Evolutionary conservation across 2,329 filamentous ascomycete genomes (phyloP).

Genomic region (Clonostachys rosea): DNA sequence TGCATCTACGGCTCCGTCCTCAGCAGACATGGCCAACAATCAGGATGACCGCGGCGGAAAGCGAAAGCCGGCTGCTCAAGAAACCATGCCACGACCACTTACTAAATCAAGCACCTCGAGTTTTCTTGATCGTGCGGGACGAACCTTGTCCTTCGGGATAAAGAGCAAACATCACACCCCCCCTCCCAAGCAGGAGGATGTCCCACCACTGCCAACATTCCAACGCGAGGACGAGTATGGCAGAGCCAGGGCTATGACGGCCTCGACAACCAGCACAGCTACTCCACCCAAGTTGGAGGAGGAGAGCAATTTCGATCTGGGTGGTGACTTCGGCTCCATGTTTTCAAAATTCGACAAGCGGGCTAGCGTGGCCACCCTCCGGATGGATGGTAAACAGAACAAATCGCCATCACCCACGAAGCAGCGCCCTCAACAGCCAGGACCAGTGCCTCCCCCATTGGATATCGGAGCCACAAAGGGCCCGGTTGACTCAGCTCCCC

Average conservation of each 20-base stretch:
- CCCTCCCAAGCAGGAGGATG: slow-evolving; percentile 18
- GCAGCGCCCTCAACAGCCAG: slow-evolving; percentile 33
- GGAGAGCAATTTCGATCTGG: slow-evolving; percentile 42
- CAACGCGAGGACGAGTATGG: slow-evolving; percentile 21
- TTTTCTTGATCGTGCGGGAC: slow-evolving; percentile 50
- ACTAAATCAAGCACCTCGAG: slow-evolving; percentile 44
- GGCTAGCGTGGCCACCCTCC: slow-evolving; percentile 42
- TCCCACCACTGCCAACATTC: slow-evolving; percentile 30
- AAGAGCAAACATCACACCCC: slow-evolving; percentile 41
- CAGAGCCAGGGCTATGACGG: slow-evolving; percentile 44
- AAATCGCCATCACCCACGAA: slow-evolving; percentile 30
- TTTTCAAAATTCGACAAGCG: slow-evolving; percentile 51
- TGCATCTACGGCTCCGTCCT: slow-evolving; percentile 57
- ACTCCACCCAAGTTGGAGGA: slow-evolving; percentile 45
- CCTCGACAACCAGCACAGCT: slow-evolving; percentile 48
- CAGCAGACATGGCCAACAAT: slow-evolving; percentile 29
- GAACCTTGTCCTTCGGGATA: slow-evolving; percentile 56
- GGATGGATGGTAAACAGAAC: slow-evolving; percentile 22
- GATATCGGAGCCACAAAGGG: slow-evolving; percentile 24
- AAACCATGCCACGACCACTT: slow-evolving; percentile 22
- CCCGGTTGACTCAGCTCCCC: slow-evolving; percentile 37
- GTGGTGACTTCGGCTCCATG: slow-evolving; percentile 54
- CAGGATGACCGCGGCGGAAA: slow-evolving; percentile 16
- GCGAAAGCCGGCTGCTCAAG: slow-evolving; percentile 7
- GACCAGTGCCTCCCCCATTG: slow-evolving; percentile 42